Conservation (phyloP, 352 stramenopile species). For the Globisporangium rhizosaccharum region DNA sequence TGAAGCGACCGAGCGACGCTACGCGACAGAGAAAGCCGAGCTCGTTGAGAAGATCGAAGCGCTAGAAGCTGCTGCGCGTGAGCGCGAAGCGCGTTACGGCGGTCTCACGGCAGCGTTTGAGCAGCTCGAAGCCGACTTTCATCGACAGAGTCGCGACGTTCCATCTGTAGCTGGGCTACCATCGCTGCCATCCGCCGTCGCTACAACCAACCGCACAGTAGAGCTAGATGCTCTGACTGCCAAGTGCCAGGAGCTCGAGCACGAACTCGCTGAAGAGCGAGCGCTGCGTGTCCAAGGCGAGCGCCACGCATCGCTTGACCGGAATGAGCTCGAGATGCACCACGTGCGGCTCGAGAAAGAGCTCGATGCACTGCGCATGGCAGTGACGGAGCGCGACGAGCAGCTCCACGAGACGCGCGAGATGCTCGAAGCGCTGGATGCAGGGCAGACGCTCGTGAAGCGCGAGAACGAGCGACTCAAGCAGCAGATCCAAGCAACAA, state of each 20-base stretch:
- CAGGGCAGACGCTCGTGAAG: conserved; percentile 25
- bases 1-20: conserved; percentile 12
- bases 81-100: conserved; percentile 38
- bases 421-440: conserved; percentile 32
- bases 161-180: too few species aligned
- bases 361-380: conserved; percentile 17
- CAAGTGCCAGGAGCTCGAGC: conserved; percentile 8
- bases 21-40: conserved; percentile 21
- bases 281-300: conserved; percentile 20
- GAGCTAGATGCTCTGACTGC: not conserved
- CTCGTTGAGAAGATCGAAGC: conserved; percentile 25
- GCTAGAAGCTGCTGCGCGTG: conserved; percentile 21
- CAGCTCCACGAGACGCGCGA: conserved; percentile 26
- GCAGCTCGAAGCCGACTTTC: conserved; percentile 36
- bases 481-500: conserved; percentile 15
- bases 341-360: conserved; percentile 12
- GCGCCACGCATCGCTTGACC: conserved; percentile 19
- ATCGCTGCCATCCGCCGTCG: too few species aligned
- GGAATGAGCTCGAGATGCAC: conserved; percentile 28
- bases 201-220: conserved; percentile 4
- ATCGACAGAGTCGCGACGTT: conserved; percentile 3
- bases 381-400: conserved; percentile 18
- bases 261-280: conserved; percentile 13
- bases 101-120: conserved; percentile 45
- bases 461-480: conserved; percentile 32